Conservation (phyloP, 805 yeast species). For the Komagataella ulmi region DNA sequence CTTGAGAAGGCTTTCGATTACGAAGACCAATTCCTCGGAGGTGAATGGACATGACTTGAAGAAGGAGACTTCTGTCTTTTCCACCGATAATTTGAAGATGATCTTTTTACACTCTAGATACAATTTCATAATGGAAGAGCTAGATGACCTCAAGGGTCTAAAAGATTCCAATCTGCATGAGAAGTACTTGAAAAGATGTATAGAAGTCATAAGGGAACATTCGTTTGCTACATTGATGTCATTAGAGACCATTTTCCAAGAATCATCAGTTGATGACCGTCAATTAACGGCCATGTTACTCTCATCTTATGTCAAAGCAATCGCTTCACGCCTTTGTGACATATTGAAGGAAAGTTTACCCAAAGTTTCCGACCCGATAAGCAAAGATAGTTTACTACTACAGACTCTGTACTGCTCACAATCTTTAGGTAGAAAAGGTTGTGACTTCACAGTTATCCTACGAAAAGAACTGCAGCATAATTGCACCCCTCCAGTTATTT, state of each 20-base stretch:
- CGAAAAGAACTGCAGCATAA: slow-evolving; percentile 21
- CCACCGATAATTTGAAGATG: slow-evolving; percentile 26
- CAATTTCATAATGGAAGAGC: slow-evolving; percentile 51
- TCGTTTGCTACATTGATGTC: slow-evolving; percentile 62
- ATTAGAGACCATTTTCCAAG: slow-evolving; percentile 46
- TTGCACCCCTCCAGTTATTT: slow-evolving; percentile 10
- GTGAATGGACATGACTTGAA: slow-evolving; percentile 8
- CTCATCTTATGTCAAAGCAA: slow-evolving; percentile 21
- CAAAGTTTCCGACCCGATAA: slow-evolving; percentile 22
- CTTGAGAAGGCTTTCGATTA: slow-evolving; percentile 52
- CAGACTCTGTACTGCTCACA: slow-evolving; percentile 87
- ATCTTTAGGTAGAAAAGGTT: slow-evolving; percentile 59
- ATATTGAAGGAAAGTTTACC: slow-evolving; percentile 18
- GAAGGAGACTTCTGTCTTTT: slow-evolving; percentile 11
- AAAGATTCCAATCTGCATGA: slow-evolving; percentile 35
- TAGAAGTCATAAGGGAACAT: slow-evolving; percentile 79
- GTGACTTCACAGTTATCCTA: slow-evolving; percentile 51
- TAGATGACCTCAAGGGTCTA: slow-evolving; percentile 43
- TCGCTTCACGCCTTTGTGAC: slow-evolving; percentile 17
- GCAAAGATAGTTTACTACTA: slow-evolving; percentile 54
- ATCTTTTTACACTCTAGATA: slow-evolving; percentile 57
- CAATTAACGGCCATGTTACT: slow-evolving; percentile 15
- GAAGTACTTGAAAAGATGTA: slow-evolving; percentile 59
- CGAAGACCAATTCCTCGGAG: slow-evolving; percentile 9
- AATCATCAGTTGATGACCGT: slow-evolving; percentile 5